Base-by-base conservation (phyloP, 2,329 filamentous ascomycete genomes). In the Neonectria sp. region DNA sequence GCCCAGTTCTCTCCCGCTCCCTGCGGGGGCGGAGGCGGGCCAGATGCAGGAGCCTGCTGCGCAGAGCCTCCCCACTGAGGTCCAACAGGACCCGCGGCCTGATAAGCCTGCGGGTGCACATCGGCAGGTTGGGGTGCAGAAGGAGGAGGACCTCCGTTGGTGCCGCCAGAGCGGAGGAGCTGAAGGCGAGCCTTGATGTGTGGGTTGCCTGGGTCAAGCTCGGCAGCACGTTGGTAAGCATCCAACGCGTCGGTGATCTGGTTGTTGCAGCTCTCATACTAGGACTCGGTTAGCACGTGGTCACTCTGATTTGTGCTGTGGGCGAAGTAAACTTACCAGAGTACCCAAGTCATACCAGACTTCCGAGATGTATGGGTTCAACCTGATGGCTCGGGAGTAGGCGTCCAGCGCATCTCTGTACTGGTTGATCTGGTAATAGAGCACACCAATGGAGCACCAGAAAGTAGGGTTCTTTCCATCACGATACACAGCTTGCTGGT, bases 391-490 rank as follows among this genome's bases (percentile, higher is more conserved):
- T 68, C 96, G 93, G 68, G 95, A 98, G 82, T 98, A 99, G 45
- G 96, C 96, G 84, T 99, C 96, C 60, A 99, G 89, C 3, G 96
- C 96, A 85, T 99, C 96, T 66, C 96, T 92, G 83, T 99, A 99
- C 84, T 99, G 96, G 82, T 98, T 99, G 85, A 99, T 99, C 83
- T 98, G 96, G 84, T 98, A 99, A 82, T 99, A 99, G 67, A 99
- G 88, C 17, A 99, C 96, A 80, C 96, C 96, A 79, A 99, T 99
- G 11, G 95, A 98, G 85, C 96, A 98, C 96, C 96, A 99, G 85
- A 98, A 99, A 2, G 96, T 98, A 21, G 96, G 96, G 80, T 98
- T 98, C 74, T 96, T 92, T 37, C 96, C 96, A 79, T 99, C 96
- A 64, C 96, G 94, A 79, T 99, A 99, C 45, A 99, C 96, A 3